Base-by-base conservation (phyloP, 371 early-diverging fungal species). In the Rhizopus arrhizus region DNA sequence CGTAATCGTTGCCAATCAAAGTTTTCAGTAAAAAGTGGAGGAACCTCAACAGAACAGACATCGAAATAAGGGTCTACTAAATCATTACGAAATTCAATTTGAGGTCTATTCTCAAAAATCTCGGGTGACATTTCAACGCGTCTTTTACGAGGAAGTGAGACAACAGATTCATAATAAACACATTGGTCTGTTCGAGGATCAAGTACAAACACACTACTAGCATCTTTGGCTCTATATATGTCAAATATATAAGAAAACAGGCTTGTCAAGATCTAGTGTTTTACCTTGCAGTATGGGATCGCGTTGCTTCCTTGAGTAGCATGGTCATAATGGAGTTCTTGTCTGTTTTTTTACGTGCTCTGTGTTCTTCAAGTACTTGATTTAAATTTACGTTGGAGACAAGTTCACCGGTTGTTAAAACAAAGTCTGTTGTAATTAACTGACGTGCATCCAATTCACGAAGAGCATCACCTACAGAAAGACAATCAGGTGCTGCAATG, bases 1-100 rank as follows among this genome's bases (percentile, higher is more conserved):
- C 95, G 85, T 47, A 96, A 80, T 42, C 88, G 86, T 72, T 95
- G 96, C 82, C 95, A 97, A 77, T 98, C 98, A 75, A 96, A 97
- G 80, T 97, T 97, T 66, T 98, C 97, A 4, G 93, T 91, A 62
- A 96, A 96, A 52, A 96, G 78, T 4, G 96, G 91, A n/a, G 93
- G 92, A 0, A 95, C 90, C 66, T 95, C 95, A 4, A 91, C 85
- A 11, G 95, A 91, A 73, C 98, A 98, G 49, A 98, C 92, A 59
- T 94, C 95, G 48, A 97, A 82, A 36, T 87, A 90, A 63, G 92
- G 92, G 76, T 98, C 98, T n/a, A 95, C 87, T 36, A 96, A 69
- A 64, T 97, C 95, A 62, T 91, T 91, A 32, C 93, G 86, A 62
- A 96, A 75, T 65, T 90, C 85, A 36, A 94, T 68, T 52, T 91